A percentile compares a stretch with the other conserved stretches of the same genome.
Evolutionary conservation across 2,329 filamentous ascomycete species (phyloP).

Genomic region (Fonsecaea pugnacius): DNA sequence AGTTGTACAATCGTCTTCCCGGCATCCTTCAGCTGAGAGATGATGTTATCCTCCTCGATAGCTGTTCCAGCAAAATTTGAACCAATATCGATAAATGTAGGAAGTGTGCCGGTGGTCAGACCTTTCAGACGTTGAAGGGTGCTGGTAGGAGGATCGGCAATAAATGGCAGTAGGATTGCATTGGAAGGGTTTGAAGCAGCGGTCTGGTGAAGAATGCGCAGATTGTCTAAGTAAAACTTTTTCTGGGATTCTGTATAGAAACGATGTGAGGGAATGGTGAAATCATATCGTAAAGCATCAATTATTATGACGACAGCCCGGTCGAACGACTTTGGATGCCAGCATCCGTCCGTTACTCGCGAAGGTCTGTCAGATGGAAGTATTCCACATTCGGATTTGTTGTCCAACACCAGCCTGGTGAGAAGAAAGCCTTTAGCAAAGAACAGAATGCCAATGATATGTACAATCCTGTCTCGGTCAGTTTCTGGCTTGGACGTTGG

Average conservation of each 20-base stretch:
- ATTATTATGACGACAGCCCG: slow-evolving; percentile 89
- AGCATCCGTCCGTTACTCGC: slow-evolving; percentile 72
- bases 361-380: slow-evolving; percentile 61
- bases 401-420: slow-evolving; percentile 77
- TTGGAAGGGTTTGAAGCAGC: slow-evolving; percentile 74
- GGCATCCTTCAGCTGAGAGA: slow-evolving; percentile 66
- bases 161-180: slow-evolving; percentile 90
- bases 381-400: slow-evolving; percentile 70
- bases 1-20: slow-evolving; percentile 85
- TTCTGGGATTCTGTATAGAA: slow-evolving; percentile 51
- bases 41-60: slow-evolving; percentile 87
- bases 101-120: slow-evolving; percentile 89
- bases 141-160: slow-evolving; percentile 92
- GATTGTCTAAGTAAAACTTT: slow-evolving; percentile 80
- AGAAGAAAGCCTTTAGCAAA: slow-evolving; percentile 96
- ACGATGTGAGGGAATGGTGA: slow-evolving; percentile 75
- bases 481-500: not conserved
- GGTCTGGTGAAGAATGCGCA: slow-evolving; percentile 85
- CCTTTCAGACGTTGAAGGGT: slow-evolving; percentile 93
- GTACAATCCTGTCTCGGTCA: slow-evolving; percentile 61
- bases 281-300: slow-evolving; percentile 95
- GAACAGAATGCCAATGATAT: slow-evolving; percentile 80
- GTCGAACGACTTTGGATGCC: slow-evolving; percentile 92
- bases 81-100: slow-evolving; percentile 90
- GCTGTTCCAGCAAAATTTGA: slow-evolving; percentile 94